phyloP scores from a whole-genome alignment of 495 filamentous ascomycete genomes.

The Penicillium odoratum region DNA sequence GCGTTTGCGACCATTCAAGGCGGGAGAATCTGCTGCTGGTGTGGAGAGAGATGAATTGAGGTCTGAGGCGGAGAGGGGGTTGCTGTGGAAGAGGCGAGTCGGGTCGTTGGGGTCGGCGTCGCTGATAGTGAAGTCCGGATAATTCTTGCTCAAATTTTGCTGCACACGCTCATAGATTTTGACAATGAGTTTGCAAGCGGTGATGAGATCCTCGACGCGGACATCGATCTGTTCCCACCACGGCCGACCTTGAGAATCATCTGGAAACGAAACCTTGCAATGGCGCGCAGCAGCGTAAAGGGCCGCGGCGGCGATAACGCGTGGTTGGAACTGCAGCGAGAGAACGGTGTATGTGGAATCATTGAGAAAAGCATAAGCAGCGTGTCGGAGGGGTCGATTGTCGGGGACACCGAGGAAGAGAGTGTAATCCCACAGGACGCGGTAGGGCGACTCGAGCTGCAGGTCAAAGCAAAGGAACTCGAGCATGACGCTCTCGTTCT shows the following conservation, averaged over 20 bases:
- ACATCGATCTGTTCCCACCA: slow-evolving; percentile 84
- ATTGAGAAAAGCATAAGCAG: slow-evolving; percentile 89
- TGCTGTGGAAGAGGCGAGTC: slow-evolving; percentile 30
- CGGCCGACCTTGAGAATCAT: slow-evolving; percentile 67
- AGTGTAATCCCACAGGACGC: slow-evolving; percentile 74
- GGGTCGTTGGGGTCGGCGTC: slow-evolving; percentile 32
- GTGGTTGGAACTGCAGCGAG: slow-evolving; percentile 76
- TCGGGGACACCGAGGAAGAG: slow-evolving; percentile 66
- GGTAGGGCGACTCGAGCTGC: slow-evolving; percentile 80
- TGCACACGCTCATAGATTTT: slow-evolving; percentile 71
- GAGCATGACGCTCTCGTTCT: slow-evolving; percentile 86
- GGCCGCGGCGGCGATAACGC: slow-evolving; percentile 79
- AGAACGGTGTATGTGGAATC: slow-evolving; percentile 81
- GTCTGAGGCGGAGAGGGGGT: slow-evolving; percentile 15
- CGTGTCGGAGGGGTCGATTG: slow-evolving; percentile 73
- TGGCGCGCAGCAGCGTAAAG: slow-evolving; percentile 81
- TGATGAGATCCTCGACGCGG: slow-evolving; percentile 58
- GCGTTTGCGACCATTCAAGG: slow-evolving; percentile 39
- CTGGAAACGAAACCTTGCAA: slow-evolving; percentile 67
- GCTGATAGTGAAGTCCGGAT: slow-evolving; percentile 32
- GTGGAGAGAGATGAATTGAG: slow-evolving; percentile 21
- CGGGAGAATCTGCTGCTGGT: slow-evolving; percentile 19
- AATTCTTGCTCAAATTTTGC: slow-evolving; percentile 44
- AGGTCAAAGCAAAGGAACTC: slow-evolving; percentile 94
- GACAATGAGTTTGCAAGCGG: slow-evolving; percentile 69